phyloP scores from a whole-genome alignment of 2,329 filamentous ascomycete genomes.

The Penicillium sp. region DNA sequence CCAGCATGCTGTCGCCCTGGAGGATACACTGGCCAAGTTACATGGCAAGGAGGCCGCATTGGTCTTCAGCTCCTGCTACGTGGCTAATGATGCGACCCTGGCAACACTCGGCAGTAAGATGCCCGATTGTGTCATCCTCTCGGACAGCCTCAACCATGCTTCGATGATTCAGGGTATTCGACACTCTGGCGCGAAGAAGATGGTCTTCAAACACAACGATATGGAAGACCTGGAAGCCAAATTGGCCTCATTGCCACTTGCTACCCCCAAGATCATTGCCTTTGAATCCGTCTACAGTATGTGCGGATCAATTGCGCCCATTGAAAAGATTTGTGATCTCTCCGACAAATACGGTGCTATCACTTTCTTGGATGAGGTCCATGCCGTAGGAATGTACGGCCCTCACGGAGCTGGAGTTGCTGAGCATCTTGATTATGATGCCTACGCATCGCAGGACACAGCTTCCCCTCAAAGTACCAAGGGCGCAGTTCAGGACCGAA shows the following conservation, averaged over 20 bases:
- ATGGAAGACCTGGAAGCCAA: conserved; percentile 90
- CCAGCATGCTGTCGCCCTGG: conserved; percentile 82
- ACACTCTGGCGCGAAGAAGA: conserved; percentile 93
- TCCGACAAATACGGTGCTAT: conserved; percentile 97
- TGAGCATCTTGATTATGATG: conserved; percentile 93
- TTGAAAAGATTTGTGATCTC: conserved; percentile 91
- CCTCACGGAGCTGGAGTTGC: conserved; percentile 93
- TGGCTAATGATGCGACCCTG: conserved; percentile 95
- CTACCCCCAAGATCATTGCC: conserved; percentile 94
- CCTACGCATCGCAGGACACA: conserved; percentile 72
- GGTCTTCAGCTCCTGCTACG: conserved; percentile 97
- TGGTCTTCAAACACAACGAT: conserved; percentile 99
- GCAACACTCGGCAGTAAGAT: conserved; percentile 96
- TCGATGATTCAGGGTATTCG: conserved; percentile 99
- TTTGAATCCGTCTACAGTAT: conserved; percentile 99
- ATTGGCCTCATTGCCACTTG: conserved; percentile 77
- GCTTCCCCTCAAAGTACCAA: conserved; percentile 43
- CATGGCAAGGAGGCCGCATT: conserved; percentile 90
- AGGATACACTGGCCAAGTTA: conserved; percentile 77
- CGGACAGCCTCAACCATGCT: conserved; percentile 94
- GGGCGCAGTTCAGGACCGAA: conserved; percentile 89
- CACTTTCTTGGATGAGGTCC: conserved; percentile 97
- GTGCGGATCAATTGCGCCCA: conserved; percentile 96
- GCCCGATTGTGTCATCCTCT: conserved; percentile 95
- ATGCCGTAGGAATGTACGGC: conserved; percentile 99